phyloP scores from a whole-genome alignment of 345 rosid species.

The Carallia pectinifolia region DNA sequence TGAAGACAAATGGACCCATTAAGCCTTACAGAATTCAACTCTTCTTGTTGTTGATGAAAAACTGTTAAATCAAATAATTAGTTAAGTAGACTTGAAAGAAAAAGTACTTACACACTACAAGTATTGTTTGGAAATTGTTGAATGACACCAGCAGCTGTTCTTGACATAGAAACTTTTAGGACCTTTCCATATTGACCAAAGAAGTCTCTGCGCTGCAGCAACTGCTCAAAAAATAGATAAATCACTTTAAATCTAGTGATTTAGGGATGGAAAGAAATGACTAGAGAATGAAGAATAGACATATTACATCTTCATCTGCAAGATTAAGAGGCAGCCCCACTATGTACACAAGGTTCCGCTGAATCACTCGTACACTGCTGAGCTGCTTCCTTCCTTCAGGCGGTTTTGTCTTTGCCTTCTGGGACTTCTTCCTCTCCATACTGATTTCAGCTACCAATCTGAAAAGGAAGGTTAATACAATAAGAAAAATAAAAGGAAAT shows the following conservation, averaged over 20 bases:
- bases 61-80: background rate
- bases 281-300: background rate
- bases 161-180: conserved; percentile 80
- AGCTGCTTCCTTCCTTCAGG: conserved; percentile 79
- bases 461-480: background rate
- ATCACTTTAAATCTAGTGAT: background rate
- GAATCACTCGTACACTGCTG: conserved; percentile 75
- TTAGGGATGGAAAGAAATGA: background rate
- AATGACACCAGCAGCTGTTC: conserved; percentile 72
- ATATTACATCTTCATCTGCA: conserved; percentile 77
- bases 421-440: conserved; percentile 68
- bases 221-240: conserved; percentile 36
- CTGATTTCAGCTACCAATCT: conserved; percentile 69
- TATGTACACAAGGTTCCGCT: conserved; percentile 82
- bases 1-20: too few species aligned
- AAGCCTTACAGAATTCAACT: background rate
- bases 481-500: background rate
- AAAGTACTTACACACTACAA: conserved; percentile 75
- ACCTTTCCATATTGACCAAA: conserved; percentile 96
- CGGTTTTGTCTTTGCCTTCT: conserved; percentile 61
- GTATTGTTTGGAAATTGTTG: conserved; percentile 85
- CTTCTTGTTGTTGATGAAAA: background rate
- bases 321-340: conserved; percentile 85
- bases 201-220: conserved; percentile 73
- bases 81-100: background rate